phyloP scores from a whole-genome alignment of 2,329 filamentous ascomycete genomes.

The Blumeria hordei region DNA sequence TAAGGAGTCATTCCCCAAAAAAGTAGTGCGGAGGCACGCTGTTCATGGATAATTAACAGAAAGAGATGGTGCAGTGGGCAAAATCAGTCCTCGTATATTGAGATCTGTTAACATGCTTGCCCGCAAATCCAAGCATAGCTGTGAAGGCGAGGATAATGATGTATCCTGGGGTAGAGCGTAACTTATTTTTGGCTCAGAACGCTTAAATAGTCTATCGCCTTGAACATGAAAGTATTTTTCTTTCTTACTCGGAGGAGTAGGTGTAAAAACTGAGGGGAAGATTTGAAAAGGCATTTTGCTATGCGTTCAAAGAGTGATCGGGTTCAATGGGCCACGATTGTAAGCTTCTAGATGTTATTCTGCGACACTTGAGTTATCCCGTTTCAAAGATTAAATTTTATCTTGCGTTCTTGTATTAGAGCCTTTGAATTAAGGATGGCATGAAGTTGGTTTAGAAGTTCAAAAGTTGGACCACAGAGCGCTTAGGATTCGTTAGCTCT shows the following conservation, averaged over 20 bases:
- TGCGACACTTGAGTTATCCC: background rate
- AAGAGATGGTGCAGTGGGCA: background rate
- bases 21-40: background rate
- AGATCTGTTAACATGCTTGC: background rate
- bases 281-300: background rate
- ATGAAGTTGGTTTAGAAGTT: background rate
- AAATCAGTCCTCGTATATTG: background rate
- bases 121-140: background rate
- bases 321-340: background rate
- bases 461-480: background rate
- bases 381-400: background rate
- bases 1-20: background rate
- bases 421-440: background rate
- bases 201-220: background rate
- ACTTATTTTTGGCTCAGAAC: background rate
- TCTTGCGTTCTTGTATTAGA: background rate
- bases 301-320: background rate
- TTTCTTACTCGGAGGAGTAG: background rate
- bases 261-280: background rate
- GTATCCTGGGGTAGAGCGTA: background rate
- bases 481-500: background rate
- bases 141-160: background rate
- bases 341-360: background rate
- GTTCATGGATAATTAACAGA: background rate
- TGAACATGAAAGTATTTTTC: background rate